Base-by-base conservation (phyloP, 2,329 filamentous ascomycete genomes). In the Sporothrix dimorphospora region DNA sequence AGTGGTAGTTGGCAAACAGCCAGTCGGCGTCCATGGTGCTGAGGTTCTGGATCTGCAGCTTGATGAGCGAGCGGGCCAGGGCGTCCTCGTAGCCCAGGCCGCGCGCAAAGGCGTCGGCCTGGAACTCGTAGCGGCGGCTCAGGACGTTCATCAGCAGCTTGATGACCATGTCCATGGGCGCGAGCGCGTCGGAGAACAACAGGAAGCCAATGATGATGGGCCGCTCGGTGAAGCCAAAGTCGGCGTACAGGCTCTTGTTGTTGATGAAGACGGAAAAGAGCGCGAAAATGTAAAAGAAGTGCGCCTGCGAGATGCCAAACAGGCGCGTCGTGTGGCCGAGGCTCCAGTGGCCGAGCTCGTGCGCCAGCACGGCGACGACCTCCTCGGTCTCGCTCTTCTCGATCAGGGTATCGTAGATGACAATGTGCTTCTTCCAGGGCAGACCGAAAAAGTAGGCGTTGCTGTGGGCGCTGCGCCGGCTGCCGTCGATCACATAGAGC, bases 381-480 rank as follows among this genome's bases (percentile, higher is more conserved):
- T 99, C 96, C 79, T 96, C 88, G 4, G 92, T 90, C 74, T 94
- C 90, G 81, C 92, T 96, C 88, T 98, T 97, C 83, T 98, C 95
- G 75, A 99, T 94, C 75, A 99, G 84, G 5, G 97, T 99, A 80
- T 99, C 96, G 81, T 97, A 99, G 79, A 99, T 97, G 79, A 99
- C 96, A 85, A 99, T 99, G 85, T 98, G 97, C 88, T 98, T 98
- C 88, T 98, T 98, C 94, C 95, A 99, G 55, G 96, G 96, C 71
- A 99, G 88, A 73, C 96, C 96, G 78, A 97, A 98, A 85, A 99
- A 99, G 83, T 97, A 97, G 24, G 93, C 76, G 79, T 97, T 97
- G 83, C 91, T 94, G 83, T 97, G 93, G 30, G 92, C 92, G 79
- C 91, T 94, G 77, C 93, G 88, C 85, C 95, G 95, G 84, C 92